Base-by-base conservation (phyloP, 352 stramenopile genomes). In the Peronospora destructor region DNA sequence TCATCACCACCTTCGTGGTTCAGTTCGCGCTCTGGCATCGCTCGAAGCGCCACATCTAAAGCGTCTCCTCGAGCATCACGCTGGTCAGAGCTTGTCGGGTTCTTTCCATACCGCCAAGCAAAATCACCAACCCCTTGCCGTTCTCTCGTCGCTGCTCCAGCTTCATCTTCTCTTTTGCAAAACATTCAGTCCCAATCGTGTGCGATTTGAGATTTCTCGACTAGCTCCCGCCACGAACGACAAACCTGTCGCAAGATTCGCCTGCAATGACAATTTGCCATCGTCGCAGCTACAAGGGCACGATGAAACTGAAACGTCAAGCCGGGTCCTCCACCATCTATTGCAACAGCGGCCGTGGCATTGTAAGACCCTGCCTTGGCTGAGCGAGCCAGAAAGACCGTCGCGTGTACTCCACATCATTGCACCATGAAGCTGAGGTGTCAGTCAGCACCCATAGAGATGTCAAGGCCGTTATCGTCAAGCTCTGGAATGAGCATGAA, bases 331-430 rank as follows among this genome's bases (percentile, higher is more conserved):
- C 61, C 58, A 6, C 48, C 50, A 29, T 68, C 68, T 39, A 88
- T 64, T 0, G 70, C 66, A 12, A 88, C 66, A 1, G 64, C 72
- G 2, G 67, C 47, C 0, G 72, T 73, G 16, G 68, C 61, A 28
- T 73, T 73, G 26, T 68, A 65, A 35, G 49, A 40, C 11, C 53
- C 59, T 2, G 74, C 84, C 66, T 37, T 77, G 68, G 26, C 57
- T 79, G 3, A 88, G 42, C 33, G 75, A 86, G 3, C 67, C 67
- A n/a, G 77, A 87, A 3, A 91, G 61, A 2, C 80, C 80, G 34
- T 89, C 75, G 14, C 76, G 64, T 39, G 78, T 85, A 61, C 74
- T 87, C 61, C 71, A 89, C 73, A 89, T 87, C 78, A 91, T 89
- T 23, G 66, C 65, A 30, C 81, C 78, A 41, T 88, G 67, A 2